Conservation (phyloP, 2,329 filamentous ascomycete genomes). For the Phaeophleospora eucalypticola region DNA sequence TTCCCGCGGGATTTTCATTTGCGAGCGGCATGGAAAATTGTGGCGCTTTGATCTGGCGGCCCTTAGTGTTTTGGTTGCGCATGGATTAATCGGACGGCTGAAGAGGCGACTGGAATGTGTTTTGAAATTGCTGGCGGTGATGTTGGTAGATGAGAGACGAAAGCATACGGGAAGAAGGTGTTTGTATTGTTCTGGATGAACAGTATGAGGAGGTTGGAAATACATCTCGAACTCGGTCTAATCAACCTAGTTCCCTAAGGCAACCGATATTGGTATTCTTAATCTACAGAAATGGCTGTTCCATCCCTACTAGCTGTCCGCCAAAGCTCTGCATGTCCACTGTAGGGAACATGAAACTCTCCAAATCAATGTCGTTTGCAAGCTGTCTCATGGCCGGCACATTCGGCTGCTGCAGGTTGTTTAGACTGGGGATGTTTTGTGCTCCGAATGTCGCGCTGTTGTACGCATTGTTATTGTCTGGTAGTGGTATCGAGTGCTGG, state of each 20-base stretch:
- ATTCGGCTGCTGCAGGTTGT: background rate
- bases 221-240: no score
- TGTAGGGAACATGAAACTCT: slow-evolving; percentile 14
- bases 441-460: background rate
- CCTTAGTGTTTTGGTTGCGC: no score
- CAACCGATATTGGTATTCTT: background rate
- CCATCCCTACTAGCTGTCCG: slow-evolving; percentile 1
- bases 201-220: no score
- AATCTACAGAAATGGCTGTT: slow-evolving; percentile 4
- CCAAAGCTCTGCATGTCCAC: slow-evolving; percentile 9
- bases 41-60: no score
- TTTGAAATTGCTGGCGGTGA: no score
- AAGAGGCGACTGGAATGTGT: no score
- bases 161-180: background rate
- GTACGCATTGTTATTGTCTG: background rate
- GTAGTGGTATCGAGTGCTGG: background rate
- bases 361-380: slow-evolving; percentile 6
- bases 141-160: no score
- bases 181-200: background rate
- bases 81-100: no score
- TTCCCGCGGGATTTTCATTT: no score
- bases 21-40: no score
- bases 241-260: no score
- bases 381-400: slow-evolving; percentile 1
- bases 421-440: background rate